A percentile compares a stretch with the other conserved stretches of the same genome.
These are phyloP conservation scores for Sabuloglossum arenarium DNA, from an alignment of 495 filamentous ascomycete genomes.

Conservation along the genomic window DNA sequence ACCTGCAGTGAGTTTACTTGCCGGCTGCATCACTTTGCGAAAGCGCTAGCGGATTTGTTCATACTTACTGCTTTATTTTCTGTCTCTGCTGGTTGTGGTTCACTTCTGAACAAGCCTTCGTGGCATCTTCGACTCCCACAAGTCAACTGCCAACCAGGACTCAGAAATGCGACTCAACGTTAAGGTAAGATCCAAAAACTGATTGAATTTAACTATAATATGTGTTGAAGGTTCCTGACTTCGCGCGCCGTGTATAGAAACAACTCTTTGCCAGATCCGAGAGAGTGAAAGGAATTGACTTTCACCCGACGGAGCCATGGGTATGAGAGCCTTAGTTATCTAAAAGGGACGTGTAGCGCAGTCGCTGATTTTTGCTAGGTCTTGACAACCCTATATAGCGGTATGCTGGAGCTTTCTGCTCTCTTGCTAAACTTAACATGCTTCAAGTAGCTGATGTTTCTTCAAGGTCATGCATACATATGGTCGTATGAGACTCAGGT, in stretches of 20 bases:
- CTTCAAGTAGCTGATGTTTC: slow-evolving; percentile 6
- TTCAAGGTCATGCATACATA: slow-evolving; percentile 82
- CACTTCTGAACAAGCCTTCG: neutral
- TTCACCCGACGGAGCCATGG: slow-evolving; percentile 92
- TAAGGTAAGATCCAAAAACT: slow-evolving; percentile 14
- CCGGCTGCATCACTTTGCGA: neutral
- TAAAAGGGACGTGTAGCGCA: too few species aligned
- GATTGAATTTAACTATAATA: neutral
- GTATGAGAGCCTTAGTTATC: slow-evolving; percentile 16
- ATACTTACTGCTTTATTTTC: neutral
- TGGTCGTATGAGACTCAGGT: slow-evolving; percentile 97
- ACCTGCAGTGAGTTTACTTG: too few species aligned
- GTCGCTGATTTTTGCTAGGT: slow-evolving; percentile 32
- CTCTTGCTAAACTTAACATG: neutral
- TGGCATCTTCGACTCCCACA: neutral
- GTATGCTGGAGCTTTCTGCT: slow-evolving; percentile 26
- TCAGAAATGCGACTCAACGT: slow-evolving; percentile 49
- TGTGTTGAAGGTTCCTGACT: neutral
- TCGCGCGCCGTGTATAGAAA: slow-evolving; percentile 26
- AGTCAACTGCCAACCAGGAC: slow-evolving; percentile 26
- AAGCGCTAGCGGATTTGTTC: neutral
- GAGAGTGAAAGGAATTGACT: slow-evolving; percentile 94
- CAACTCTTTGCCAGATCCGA: slow-evolving; percentile 69
- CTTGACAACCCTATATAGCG: slow-evolving; percentile 87
- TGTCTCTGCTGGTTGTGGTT: neutral